These are phyloP conservation scores for Hymenotorrendiella dingleyae DNA, from an alignment of 2,329 filamentous ascomycete species.

Conservation along the genomic window DNA sequence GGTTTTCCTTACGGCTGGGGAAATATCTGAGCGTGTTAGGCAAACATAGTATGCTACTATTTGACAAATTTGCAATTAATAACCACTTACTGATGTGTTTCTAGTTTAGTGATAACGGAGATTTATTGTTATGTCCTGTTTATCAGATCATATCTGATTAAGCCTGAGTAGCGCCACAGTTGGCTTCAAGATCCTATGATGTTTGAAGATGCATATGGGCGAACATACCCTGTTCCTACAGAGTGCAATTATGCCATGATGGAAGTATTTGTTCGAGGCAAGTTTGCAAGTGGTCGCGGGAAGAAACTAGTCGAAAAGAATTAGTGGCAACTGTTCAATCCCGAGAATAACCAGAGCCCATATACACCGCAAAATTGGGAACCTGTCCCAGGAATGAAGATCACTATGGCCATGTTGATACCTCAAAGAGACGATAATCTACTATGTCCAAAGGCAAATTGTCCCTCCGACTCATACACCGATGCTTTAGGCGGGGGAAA, in stretches of 20 bases:
- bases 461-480: background rate
- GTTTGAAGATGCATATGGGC: slow-evolving; percentile 6
- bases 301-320: slow-evolving; percentile 3
- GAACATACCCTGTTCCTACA: background rate
- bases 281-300: slow-evolving; percentile 4
- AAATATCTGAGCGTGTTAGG: background rate
- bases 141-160: too few relatives aligned
- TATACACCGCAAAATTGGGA: slow-evolving; percentile 7
- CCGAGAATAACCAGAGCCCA: background rate
- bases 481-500: slow-evolving; percentile 1
- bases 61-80: background rate
- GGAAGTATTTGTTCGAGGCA: slow-evolving; percentile 2
- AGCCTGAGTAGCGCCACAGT: too few relatives aligned
- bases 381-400: slow-evolving; percentile 5
- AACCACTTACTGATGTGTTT: background rate
- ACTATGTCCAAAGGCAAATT: slow-evolving; percentile 4
- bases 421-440: background rate
- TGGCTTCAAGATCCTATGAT: slow-evolving; percentile 8
- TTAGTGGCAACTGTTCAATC: slow-evolving; percentile 6
- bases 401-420: slow-evolving; percentile 8
- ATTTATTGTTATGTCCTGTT: background rate
- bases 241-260: slow-evolving; percentile 6
- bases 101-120: background rate
- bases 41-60: background rate
- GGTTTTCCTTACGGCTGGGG: background rate